Evolutionary conservation across 164 flowering plant genomes (phyloP), one percentile per base, ranked within the genome.

Genomic region (Tetracentron sinense): DNA sequence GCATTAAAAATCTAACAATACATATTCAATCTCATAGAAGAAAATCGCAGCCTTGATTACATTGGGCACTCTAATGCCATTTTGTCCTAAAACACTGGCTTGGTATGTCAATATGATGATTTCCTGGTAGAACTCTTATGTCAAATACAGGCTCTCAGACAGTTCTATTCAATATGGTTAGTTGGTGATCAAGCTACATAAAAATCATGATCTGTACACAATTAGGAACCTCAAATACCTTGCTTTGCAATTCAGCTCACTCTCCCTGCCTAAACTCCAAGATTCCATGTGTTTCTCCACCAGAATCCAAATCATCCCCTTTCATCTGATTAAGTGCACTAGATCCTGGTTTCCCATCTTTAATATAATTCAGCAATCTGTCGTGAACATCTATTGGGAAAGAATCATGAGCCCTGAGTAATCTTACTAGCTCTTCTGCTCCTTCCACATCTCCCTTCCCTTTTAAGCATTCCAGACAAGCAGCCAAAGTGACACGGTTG

Each of bases 401-500:
- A n/a, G 72, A 42, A 49, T 57, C 66, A 17, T 62, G 51, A 3
- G n/a, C 38, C 38, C 56, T 30, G 2, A 77, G 54, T 4, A 67
- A 56, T 33, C 58, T 66, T 5, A 65, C 28, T 2, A 79, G 70
- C 63, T 69, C 77, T 53, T 63, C 75, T 21, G 55, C 63, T 33
- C 57, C 75, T 30, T 70, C 75, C 38, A 63, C 2, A 62, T 74
- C 54, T 16, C 78, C 75, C 29, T 78, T 55, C 2, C 49, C 70
- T 56, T 76, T 74, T 52, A 79, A 63, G 61, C 69, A 74, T 14
- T 62, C 61, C 65, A 83, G 25, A 70, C 77, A 70, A 25, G 71
- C 33, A 3, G 47, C 56, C 29, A 77, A 33, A n/a, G 60, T 57
- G 12, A 52, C 64, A 23, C 56, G 50, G 20, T 54, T 61, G 23